Base-by-base conservation (phyloP, 805 yeast species). In the Wickerhamiella allomyrinae region DNA sequence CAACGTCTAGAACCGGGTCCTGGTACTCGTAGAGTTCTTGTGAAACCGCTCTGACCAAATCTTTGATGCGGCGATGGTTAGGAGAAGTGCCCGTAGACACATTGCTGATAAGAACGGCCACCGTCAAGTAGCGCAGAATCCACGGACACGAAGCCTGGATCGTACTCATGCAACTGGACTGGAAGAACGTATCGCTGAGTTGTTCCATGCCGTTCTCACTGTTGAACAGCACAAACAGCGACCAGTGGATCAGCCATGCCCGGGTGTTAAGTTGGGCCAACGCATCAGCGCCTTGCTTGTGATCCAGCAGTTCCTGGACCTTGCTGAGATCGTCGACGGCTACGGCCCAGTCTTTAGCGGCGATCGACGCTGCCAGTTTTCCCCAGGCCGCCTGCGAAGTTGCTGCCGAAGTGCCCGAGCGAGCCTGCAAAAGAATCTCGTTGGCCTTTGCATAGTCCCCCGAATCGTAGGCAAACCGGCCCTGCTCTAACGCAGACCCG, bases 141-240 rank as follows among this genome's bases (percentile, higher is more conserved):
- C 85, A 78, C 17, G 84, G 85, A 54, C 77, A 70, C 7, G 79
- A 67, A 24, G 81, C 79, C 60, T 78, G 83, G 55, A 77, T 77
- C 2, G 82, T 71, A 45, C 77, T 71, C 46, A 77, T 59, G 57
- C 75, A 76, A 7, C 78, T 71, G 4, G 78, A 69, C 14, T 74
- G 63, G 55, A 75, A 69, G 57, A 74, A 74, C 41, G 74, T 55
- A 47, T 78, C 83, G 44, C 71, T 64, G 45, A 78, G 60, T 36
- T 66, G 65, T 41, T 73, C 78, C 23, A 68, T 54, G 8, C 79
- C 78, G 42, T 66, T 63, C 41, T 66, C 73, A 38, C 59, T 57
- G 53, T 70, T 69, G 67, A 74, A 74, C 53, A 71, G 74, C 48
- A 77, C 76, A 65, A 76, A 77, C 46, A 78, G 61, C 2, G 79